Conservation (phyloP, 306 rosid species). For the Adenanthera pavonina region DNA sequence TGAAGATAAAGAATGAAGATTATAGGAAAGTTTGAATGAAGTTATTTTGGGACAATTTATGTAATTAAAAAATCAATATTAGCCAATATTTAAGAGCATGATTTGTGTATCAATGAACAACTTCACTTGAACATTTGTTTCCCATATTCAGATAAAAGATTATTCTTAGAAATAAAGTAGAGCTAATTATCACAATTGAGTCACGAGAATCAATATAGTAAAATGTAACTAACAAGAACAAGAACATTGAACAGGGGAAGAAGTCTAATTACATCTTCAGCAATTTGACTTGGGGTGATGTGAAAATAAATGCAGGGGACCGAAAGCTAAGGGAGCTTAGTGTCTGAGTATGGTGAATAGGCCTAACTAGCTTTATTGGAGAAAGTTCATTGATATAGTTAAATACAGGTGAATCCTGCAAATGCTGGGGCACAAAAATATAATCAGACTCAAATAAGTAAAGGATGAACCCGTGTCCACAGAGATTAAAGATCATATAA, state of each 20-base stretch:
- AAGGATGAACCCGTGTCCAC: not conserved
- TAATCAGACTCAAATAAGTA: constrained; percentile 1
- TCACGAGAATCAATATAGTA: not conserved
- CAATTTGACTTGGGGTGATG: constrained; percentile 87
- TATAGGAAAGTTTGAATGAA: too few species aligned
- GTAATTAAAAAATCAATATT: too few species aligned
- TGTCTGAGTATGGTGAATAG: constrained; percentile 64
- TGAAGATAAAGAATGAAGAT: too few species aligned
- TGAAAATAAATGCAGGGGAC: constrained; percentile 82
- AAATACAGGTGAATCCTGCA: constrained; percentile 96
- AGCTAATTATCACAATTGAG: constrained; percentile 14
- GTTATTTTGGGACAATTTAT: too few species aligned
- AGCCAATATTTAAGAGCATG: not conserved
- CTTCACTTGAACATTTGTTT: constrained; percentile 50
- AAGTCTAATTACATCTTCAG: constrained; percentile 55
- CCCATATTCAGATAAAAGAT: constrained; percentile 51
- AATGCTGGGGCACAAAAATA: not conserved
- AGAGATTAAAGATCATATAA: not conserved
- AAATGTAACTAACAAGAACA: too few species aligned
- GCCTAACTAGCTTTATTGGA: constrained; percentile 82
- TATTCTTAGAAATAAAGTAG: constrained; percentile 52
- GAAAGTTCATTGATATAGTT: constrained; percentile 78
- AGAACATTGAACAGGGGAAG: not conserved
- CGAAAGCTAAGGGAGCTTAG: constrained; percentile 74
- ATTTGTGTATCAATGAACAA: constrained; percentile 38